Evolutionary conservation across 2,329 filamentous ascomycete genomes (phyloP).

Genomic region (Penicillium italicum): DNA sequence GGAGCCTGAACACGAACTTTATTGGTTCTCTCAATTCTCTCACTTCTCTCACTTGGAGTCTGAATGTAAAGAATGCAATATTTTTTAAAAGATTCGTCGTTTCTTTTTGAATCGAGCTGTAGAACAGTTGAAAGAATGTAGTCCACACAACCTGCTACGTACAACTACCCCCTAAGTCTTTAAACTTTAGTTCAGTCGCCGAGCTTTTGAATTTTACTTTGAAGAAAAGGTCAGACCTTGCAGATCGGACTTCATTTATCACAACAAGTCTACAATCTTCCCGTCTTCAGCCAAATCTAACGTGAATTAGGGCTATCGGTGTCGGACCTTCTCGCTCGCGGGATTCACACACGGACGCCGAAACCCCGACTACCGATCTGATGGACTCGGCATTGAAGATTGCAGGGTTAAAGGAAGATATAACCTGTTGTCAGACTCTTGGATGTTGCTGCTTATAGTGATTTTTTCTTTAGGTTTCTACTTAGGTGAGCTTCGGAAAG

Average conservation of each 20-base stretch:
- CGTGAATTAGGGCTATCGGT: background rate
- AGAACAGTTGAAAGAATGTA: background rate
- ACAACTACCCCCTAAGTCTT: background rate
- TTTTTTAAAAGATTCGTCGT: background rate
- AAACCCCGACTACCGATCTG: constrained; percentile 5
- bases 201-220: background rate
- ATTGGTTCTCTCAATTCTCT: no score
- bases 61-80: no score
- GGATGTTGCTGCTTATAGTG: background rate
- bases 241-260: background rate
- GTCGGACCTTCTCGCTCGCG: background rate
- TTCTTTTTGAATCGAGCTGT: background rate
- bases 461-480: background rate
- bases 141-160: background rate
- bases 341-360: background rate
- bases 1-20: background rate
- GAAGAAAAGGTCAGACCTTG: background rate
- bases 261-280: background rate
- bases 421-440: background rate
- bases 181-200: background rate
- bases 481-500: background rate
- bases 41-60: no score
- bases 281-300: background rate
- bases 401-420: background rate
- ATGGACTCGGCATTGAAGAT: background rate